phyloP scores from a whole-genome alignment of 352 stramenopile genomes.

The Pythium brachiatum region DNA sequence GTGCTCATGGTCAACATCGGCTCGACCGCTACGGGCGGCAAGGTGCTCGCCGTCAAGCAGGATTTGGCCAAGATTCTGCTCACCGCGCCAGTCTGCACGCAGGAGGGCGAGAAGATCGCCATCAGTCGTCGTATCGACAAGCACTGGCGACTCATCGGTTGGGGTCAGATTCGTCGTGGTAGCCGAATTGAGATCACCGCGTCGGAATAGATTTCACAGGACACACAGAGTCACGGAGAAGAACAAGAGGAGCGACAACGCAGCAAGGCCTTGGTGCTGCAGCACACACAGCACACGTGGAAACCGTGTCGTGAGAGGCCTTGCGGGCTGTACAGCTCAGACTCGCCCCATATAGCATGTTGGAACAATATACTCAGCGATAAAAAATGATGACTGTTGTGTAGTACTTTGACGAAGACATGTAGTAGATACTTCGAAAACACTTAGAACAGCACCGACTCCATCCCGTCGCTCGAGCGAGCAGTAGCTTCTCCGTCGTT shows the following conservation, averaged over 20 bases:
- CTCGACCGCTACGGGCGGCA: slow-evolving; percentile 97
- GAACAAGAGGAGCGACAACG: background rate
- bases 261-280: background rate
- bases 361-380: slow-evolving; percentile 25
- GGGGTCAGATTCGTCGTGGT: slow-evolving; percentile 98
- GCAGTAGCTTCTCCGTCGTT: background rate
- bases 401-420: background rate
- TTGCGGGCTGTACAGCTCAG: background rate
- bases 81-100: slow-evolving; percentile 99
- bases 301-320: slow-evolving; percentile 2
- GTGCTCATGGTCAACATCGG: slow-evolving; percentile 99
- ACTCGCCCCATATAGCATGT: slow-evolving; percentile 24
- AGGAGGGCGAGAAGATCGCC: slow-evolving; percentile 99
- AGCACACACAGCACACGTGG: slow-evolving; percentile 2
- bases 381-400: background rate
- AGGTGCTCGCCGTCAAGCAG: slow-evolving; percentile 93
- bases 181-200: slow-evolving; percentile 92
- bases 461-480: background rate
- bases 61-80: slow-evolving; percentile 99
- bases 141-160: slow-evolving; percentile 99
- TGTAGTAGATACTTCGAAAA: background rate
- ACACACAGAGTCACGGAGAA: background rate
- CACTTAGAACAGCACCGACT: background rate
- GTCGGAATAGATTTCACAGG: slow-evolving; percentile 73
- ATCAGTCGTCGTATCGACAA: slow-evolving; percentile 98